A percentile compares a stretch with the other conserved stretches of the same genome.
Conservation (phyloP, 2,329 filamentous ascomycete species). For the Colletotrichum shisoi region DNA sequence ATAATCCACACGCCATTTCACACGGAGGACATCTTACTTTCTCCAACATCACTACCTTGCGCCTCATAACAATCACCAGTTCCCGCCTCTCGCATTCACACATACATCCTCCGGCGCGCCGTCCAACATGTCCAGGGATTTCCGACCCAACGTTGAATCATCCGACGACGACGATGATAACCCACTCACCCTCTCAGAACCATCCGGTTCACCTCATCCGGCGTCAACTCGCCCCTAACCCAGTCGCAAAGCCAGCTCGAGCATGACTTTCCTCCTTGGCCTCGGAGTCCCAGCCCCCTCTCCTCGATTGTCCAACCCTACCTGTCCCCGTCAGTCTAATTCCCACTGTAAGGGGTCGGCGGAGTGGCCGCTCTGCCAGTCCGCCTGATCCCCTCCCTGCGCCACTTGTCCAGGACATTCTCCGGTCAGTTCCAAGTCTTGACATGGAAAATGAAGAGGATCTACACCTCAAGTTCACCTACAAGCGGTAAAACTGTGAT, state of each 20-base stretch:
- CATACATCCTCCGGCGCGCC: neutral
- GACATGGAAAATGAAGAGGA: neutral
- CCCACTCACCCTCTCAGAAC: neutral
- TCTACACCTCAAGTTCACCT: neutral
- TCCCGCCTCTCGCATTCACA: neutral
- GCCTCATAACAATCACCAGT: neutral
- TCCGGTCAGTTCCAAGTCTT: neutral
- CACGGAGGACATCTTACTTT: neutral
- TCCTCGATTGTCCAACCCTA: neutral
- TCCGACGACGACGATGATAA: neutral
- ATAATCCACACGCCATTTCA: no score
- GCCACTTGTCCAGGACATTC: neutral
- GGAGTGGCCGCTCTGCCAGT: neutral
- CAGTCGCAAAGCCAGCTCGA: neutral
- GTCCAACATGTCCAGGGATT: neutral
- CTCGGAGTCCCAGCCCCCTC: neutral
- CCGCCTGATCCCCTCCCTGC: neutral
- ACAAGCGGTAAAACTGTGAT: conserved; percentile 2
- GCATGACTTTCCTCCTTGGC: neutral
- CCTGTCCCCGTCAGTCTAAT: neutral
- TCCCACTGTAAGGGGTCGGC: neutral
- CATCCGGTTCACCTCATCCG: neutral
- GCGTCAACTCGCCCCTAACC: neutral
- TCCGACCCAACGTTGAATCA: neutral
- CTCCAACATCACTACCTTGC: neutral